A percentile compares a stretch with the other conserved stretches of the same genome.
These are phyloP conservation scores for Kazachstania sp. DNA, from an alignment of 1,139 yeast genomes.

Conservation along the genomic window DNA sequence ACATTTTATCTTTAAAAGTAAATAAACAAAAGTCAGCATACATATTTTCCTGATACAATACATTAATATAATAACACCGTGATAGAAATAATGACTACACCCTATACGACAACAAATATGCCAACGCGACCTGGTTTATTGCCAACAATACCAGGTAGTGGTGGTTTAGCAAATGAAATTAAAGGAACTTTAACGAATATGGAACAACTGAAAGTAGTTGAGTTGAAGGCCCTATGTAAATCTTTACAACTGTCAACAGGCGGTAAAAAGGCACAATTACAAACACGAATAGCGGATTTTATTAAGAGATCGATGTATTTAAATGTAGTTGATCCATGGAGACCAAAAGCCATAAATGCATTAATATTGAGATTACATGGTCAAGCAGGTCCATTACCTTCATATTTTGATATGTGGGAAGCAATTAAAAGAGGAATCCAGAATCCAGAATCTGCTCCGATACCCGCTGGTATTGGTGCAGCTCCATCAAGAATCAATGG, in stretches of 20 bases:
- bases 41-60: too few relatives aligned
- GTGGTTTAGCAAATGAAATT: slow-evolving; percentile 19
- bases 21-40: too few relatives aligned
- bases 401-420: slow-evolving; percentile 22
- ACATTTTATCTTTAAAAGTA: too few relatives aligned
- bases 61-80: too few relatives aligned
- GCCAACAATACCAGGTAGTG: slow-evolving; percentile 3
- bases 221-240: slow-evolving; percentile 40
- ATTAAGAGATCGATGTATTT: slow-evolving; percentile 33
- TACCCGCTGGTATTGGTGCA: too few relatives aligned
- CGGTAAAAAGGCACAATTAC: slow-evolving; percentile 47
- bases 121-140: neutral
- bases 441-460: neutral
- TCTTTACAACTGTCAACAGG: slow-evolving; percentile 38
- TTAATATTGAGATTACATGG: slow-evolving; percentile 35
- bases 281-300: slow-evolving; percentile 38
- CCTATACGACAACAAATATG: neutral
- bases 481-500: neutral
- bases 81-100: neutral
- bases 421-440: slow-evolving; percentile 6
- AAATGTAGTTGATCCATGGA: slow-evolving; percentile 33
- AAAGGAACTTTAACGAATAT: slow-evolving; percentile 18
- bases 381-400: slow-evolving; percentile 35
- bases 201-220: slow-evolving; percentile 26
- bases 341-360: slow-evolving; percentile 39